phyloP scores from a whole-genome alignment of 2,329 filamentous ascomycete genomes.

The Hysterium pulicare region DNA sequence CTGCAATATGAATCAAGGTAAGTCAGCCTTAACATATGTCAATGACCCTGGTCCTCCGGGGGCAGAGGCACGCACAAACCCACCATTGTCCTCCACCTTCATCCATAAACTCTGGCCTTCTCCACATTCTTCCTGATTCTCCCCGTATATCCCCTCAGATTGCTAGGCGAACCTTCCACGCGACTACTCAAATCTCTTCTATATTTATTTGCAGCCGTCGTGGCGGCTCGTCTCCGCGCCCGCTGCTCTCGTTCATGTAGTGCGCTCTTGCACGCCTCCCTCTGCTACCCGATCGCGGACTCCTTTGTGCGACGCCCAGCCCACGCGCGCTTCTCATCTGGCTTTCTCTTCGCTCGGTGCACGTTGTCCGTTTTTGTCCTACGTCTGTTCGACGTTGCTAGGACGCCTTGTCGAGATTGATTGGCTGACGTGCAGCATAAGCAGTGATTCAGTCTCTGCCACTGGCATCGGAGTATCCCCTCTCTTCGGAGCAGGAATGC shows the following conservation, averaged over 20 bases:
- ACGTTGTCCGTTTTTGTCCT: constrained; percentile 39
- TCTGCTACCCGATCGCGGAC: constrained; percentile 32
- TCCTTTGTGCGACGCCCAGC: constrained; percentile 30
- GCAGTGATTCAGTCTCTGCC: constrained; percentile 44
- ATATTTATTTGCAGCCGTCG: constrained; percentile 14
- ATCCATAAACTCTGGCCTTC: constrained; percentile 30
- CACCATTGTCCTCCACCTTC: constrained; percentile 20
- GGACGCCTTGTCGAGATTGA: constrained; percentile 21
- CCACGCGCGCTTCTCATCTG: constrained; percentile 27
- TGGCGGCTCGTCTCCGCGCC: background rate
- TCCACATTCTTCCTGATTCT: constrained; percentile 38
- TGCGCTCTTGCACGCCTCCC: constrained; percentile 32
- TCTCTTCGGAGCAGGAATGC: constrained; percentile 45
- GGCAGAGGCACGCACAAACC: too few species aligned
- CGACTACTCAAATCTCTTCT: constrained; percentile 16
- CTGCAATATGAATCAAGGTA: constrained; percentile 38
- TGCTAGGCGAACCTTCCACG: constrained; percentile 25
- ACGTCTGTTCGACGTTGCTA: constrained; percentile 31
- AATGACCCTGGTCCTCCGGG: constrained; percentile 20
- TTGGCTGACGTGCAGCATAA: constrained; percentile 42
- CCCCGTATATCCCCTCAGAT: constrained; percentile 25
- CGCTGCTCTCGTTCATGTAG: constrained; percentile 21
- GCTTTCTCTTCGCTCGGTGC: constrained; percentile 25
- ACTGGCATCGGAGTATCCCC: constrained; percentile 42
- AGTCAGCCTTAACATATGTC: constrained; percentile 32